These are phyloP conservation scores for Russula griseocarnosa DNA, from an alignment of 768 basidiomycete species.

Conservation along the genomic window DNA sequence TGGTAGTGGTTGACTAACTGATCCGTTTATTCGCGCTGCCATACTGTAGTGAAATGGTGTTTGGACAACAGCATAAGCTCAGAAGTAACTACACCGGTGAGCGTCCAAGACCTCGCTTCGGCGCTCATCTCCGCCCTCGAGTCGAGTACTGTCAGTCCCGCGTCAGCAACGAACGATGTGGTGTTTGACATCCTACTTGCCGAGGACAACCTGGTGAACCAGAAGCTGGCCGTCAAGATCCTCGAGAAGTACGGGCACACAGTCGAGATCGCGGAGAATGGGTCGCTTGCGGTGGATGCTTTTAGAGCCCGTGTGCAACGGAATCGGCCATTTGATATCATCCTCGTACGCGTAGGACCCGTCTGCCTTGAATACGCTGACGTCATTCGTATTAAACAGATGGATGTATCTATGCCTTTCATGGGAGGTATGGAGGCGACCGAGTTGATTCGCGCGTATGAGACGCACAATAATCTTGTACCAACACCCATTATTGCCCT, in stretches of 20 bases:
- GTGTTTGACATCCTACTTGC: slow-evolving; percentile 92
- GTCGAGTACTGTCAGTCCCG: slow-evolving; percentile 87
- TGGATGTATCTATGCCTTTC: slow-evolving; percentile 98
- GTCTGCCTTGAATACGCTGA: not conserved
- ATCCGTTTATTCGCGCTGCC: too few relatives aligned
- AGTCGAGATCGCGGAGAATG: slow-evolving; percentile 97
- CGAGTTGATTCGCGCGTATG: slow-evolving; percentile 81
- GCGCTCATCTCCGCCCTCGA: slow-evolving; percentile 93
- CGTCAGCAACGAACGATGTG: slow-evolving; percentile 79
- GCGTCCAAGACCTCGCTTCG: slow-evolving; percentile 82
- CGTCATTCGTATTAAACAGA: slow-evolving; percentile 43
- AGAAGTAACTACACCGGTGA: slow-evolving; percentile 88
- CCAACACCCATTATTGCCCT: slow-evolving; percentile 92
- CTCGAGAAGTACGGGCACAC: slow-evolving; percentile 93
- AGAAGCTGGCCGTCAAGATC: slow-evolving; percentile 94
- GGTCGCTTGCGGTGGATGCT: slow-evolving; percentile 86
- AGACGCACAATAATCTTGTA: slow-evolving; percentile 62
- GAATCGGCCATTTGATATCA: slow-evolving; percentile 81
- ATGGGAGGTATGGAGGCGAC: slow-evolving; percentile 99
- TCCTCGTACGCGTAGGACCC: slow-evolving; percentile 57
- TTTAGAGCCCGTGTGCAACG: slow-evolving; percentile 75
- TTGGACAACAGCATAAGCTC: slow-evolving; percentile 94
- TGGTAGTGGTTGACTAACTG: too few relatives aligned
- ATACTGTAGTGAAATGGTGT: slow-evolving; percentile 72
- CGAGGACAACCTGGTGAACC: slow-evolving; percentile 94